Percentiles rank a stretch among this genome's conserved stretches.
These are phyloP conservation scores for Solidago caesia DNA, from an alignment of 129 eudicot species.

Conservation along the genomic window DNA sequence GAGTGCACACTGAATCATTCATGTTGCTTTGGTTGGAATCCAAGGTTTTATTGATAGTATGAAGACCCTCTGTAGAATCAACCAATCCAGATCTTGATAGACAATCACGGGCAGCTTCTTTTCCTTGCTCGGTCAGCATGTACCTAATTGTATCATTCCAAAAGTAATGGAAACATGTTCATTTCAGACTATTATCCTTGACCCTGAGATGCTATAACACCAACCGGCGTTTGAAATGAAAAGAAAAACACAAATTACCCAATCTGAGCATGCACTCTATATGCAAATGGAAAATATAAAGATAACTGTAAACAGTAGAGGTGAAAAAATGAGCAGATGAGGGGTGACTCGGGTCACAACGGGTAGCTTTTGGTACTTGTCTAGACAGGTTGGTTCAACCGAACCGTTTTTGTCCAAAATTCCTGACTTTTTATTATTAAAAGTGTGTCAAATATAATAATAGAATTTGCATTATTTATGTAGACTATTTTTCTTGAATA, in stretches of 20 bases:
- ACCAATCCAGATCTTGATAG: constrained; percentile 72
- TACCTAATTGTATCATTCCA: constrained; percentile 41
- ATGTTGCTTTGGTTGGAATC: constrained; percentile 30
- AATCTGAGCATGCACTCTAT: constrained; percentile 12
- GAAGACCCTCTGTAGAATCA: constrained; percentile 36
- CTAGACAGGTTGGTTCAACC: neutral
- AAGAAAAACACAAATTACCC: constrained; percentile 18
- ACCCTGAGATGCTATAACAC: constrained; percentile 5
- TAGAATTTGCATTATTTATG: neutral
- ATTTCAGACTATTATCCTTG: constrained; percentile 17
- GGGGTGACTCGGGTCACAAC: neutral
- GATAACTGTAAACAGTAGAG: neutral
- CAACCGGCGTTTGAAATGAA: neutral
- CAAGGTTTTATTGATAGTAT: constrained; percentile 10
- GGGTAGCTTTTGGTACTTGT: neutral
- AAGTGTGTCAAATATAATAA: neutral
- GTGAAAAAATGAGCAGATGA: neutral
- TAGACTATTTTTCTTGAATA: neutral
- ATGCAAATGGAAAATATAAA: neutral
- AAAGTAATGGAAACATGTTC: neutral
- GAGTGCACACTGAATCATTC: constrained; percentile 31
- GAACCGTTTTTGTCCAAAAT: neutral
- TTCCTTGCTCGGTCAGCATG: constrained; percentile 85
- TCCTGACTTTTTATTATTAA: neutral
- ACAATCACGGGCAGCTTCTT: constrained; percentile 78